Evolutionary conservation across 805 yeast species (phyloP).

Genomic region (Candida gorgasii): DNA sequence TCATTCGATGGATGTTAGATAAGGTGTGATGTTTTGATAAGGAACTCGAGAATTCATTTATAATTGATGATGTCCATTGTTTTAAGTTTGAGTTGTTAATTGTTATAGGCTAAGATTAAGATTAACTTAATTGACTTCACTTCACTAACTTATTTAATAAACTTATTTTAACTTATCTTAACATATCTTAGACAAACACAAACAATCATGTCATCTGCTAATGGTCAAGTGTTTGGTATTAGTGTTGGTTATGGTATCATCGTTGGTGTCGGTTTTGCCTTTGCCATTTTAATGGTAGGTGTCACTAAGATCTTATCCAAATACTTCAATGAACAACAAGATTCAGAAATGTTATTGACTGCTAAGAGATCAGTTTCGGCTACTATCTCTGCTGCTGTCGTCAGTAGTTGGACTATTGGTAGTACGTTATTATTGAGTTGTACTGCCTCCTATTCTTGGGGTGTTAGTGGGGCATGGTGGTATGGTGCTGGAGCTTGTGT

Average conservation of each 20-base stretch:
- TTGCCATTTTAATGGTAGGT: slow-evolving; percentile 39
- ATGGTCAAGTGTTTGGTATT: slow-evolving; percentile 15
- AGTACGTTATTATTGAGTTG: slow-evolving; percentile 33
- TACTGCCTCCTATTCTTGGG: slow-evolving; percentile 19
- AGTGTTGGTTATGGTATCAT: slow-evolving; percentile 42
- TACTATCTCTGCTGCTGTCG: slow-evolving; percentile 43
- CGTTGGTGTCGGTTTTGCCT: slow-evolving; percentile 45
- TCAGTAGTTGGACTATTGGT: slow-evolving; percentile 49
- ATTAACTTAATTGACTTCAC: too few species aligned
- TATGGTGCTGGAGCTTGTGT: slow-evolving; percentile 41
- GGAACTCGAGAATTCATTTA: too few species aligned
- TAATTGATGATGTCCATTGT: too few species aligned
- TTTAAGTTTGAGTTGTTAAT: too few species aligned
- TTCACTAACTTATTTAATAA: too few species aligned
- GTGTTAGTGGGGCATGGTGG: slow-evolving; percentile 35
- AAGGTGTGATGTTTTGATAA: too few species aligned
- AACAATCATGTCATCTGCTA: slow-evolving; percentile 9
- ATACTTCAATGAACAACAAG: slow-evolving; percentile 40
- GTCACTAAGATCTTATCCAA: slow-evolving; percentile 33
- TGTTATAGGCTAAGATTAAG: too few species aligned
- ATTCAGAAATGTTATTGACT: slow-evolving; percentile 46
- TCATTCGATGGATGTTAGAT: too few species aligned
- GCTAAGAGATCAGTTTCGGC: slow-evolving; percentile 43
- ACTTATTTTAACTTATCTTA: too few species aligned
- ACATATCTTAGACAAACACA: too few species aligned